Percentiles rank a stretch among this genome's conserved stretches.
Conservation (phyloP, 192 early-diverging fungal genomes). For the Paraglomus occultum region DNA sequence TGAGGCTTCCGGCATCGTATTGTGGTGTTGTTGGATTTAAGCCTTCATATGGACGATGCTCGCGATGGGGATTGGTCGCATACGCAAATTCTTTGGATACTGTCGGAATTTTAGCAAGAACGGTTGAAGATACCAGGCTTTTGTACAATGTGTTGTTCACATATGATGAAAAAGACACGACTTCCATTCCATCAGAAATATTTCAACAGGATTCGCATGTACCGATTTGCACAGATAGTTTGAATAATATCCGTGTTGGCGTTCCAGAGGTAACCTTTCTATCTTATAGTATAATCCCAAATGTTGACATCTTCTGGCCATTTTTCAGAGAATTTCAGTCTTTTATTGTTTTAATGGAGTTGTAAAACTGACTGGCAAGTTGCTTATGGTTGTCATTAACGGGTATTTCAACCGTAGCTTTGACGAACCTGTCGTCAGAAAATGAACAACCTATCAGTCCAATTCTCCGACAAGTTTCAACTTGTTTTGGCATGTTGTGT, state of each 20-base stretch:
- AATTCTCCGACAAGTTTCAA: no score
- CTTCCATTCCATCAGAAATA: constrained; percentile 50
- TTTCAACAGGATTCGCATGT: constrained; percentile 25
- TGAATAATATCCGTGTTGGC: constrained; percentile 58
- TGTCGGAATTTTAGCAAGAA: constrained; percentile 73
- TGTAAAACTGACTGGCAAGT: no score
- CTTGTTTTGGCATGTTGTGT: not conserved
- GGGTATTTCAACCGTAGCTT: no score
- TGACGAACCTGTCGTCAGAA: no score
- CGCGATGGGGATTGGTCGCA: constrained; percentile 79
- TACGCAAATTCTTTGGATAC: constrained; percentile 90
- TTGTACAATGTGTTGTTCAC: constrained; percentile 61
- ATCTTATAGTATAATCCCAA: constrained; percentile 5
- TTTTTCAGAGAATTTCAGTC: no score
- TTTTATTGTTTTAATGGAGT: no score
- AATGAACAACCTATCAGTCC: no score
- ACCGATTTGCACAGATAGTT: constrained; percentile 28
- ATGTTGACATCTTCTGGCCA: no score
- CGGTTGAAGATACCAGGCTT: constrained; percentile 50
- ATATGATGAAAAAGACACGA: constrained; percentile 62
- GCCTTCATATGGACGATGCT: constrained; percentile 85
- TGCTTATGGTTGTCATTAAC: no score
- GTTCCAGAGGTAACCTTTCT: constrained; percentile 47
- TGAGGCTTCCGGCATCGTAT: constrained; percentile 90
- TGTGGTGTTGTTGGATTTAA: constrained; percentile 94